A percentile compares a stretch with the other conserved stretches of the same genome.
Evolutionary conservation across 1,284 basidiomycete species (phyloP).

Genomic region (Phellopilus nigrolimitatus): DNA sequence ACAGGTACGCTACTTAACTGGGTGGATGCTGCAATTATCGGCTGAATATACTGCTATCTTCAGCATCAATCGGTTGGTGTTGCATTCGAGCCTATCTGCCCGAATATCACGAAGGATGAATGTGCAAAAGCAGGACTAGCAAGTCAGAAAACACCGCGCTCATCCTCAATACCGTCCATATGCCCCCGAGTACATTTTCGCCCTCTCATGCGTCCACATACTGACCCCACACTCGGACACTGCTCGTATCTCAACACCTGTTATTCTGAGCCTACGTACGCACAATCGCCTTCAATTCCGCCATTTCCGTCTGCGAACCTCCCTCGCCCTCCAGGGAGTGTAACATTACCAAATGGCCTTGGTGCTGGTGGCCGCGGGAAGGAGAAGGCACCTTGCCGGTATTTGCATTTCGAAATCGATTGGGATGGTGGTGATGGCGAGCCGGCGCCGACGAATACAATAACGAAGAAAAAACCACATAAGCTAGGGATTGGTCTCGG

Average conservation of each 20-base stretch:
- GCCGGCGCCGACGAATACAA: constrained; percentile 8
- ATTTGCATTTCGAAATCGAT: constrained; percentile 86
- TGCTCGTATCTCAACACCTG: constrained; percentile 96
- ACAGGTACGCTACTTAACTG: constrained; percentile 44
- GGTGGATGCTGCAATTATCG: background rate
- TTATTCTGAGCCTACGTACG: constrained; percentile 84
- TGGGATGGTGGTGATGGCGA: constrained; percentile 63
- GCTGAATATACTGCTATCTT: constrained; percentile 11
- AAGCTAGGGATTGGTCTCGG: constrained; percentile 64
- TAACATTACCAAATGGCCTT: constrained; percentile 68
- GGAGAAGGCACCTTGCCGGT: constrained; percentile 82
- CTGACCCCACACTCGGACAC: constrained; percentile 81
- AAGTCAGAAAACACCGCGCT: constrained; percentile 27
- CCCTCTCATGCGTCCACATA: constrained; percentile 84
- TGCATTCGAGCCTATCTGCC: constrained; percentile 79
- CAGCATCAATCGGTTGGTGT: constrained; percentile 59
- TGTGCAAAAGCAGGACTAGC: constrained; percentile 53
- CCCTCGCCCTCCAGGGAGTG: constrained; percentile 43
- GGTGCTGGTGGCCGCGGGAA: constrained; percentile 81
- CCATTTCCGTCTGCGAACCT: constrained; percentile 49
- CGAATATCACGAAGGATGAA: constrained; percentile 76
- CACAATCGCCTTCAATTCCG: constrained; percentile 74
- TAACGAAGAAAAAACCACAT: constrained; percentile 39
- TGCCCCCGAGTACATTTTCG: constrained; percentile 82
- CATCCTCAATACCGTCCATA: constrained; percentile 33